Percentiles rank a stretch among this genome's conserved stretches.
phyloP scores from a whole-genome alignment of 192 early-diverging fungal genomes.

The Mortierella alpina region DNA sequence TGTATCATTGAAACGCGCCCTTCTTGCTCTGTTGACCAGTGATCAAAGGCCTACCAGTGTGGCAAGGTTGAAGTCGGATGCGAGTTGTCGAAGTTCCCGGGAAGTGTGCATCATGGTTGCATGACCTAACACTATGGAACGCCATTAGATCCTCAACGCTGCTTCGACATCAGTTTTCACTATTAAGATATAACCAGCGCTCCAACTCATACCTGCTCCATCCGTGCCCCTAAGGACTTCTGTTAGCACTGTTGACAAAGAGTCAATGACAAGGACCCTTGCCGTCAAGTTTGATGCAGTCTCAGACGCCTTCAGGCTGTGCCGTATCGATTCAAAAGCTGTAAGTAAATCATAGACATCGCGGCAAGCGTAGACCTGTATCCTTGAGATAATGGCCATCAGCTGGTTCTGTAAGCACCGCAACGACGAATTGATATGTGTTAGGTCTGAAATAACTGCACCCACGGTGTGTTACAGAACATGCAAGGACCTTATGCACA shows the following conservation, averaged over 20 bases:
- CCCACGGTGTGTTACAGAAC: neutral
- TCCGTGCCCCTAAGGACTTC: constrained; percentile 8
- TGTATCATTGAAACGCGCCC: neutral
- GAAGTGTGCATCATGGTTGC: constrained; percentile 44
- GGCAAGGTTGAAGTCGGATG: constrained; percentile 12
- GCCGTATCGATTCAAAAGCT: constrained; percentile 7
- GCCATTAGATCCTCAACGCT: neutral
- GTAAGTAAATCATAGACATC: constrained; percentile 29
- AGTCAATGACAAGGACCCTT: constrained; percentile 28
- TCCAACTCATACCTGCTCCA: constrained; percentile 11
- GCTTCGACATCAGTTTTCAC: no score
- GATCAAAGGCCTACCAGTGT: constrained; percentile 17
- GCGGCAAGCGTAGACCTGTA: constrained; percentile 25
- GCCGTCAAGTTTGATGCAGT: neutral
- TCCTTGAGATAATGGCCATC: constrained; percentile 14
- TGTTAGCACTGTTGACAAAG: constrained; percentile 8
- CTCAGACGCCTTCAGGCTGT: neutral
- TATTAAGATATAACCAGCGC: neutral
- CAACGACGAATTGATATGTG: neutral
- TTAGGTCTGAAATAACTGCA: no score
- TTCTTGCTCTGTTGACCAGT: neutral
- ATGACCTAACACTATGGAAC: constrained; percentile 4
- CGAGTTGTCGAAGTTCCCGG: constrained; percentile 22
- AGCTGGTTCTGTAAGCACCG: neutral
- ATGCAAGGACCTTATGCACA: neutral